phyloP scores from a whole-genome alignment of 805 yeast species.

The Saturnispora sanitii region DNA sequence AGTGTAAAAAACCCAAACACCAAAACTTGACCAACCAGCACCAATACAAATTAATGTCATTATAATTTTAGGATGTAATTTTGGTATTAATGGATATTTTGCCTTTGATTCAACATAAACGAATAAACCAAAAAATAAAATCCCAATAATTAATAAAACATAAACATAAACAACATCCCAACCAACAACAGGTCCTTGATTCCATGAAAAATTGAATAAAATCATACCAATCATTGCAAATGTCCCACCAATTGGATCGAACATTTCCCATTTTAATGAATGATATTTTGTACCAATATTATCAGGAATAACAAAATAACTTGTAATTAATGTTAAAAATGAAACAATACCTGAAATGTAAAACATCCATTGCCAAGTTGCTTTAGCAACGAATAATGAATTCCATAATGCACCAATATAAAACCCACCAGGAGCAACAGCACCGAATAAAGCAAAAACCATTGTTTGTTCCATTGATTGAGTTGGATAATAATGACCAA shows the following conservation, averaged over 20 bases:
- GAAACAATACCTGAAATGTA: conserved; percentile 38
- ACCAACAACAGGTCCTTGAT: conserved; percentile 66
- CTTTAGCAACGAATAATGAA: conserved; percentile 34
- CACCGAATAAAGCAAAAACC: conserved; percentile 49
- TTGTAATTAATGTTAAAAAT: conserved; percentile 23
- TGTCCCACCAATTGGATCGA: conserved; percentile 46
- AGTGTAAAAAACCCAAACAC: conserved; percentile 60
- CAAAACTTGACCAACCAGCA: conserved; percentile 73
- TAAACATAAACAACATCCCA: conserved; percentile 55
- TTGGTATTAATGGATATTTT: conserved; percentile 25
- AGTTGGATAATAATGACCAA: conserved; percentile 36
- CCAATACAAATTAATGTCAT: conserved; percentile 42
- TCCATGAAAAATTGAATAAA: conserved; percentile 59
- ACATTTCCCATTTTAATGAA: conserved; percentile 13
- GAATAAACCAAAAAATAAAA: conserved; percentile 35
- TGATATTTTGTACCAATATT: conserved; percentile 15
- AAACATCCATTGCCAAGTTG: conserved; percentile 56
- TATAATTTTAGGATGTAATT: conserved; percentile 35
- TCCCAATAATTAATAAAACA: conserved; percentile 44
- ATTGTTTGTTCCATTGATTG: conserved; percentile 40
- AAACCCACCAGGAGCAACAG: conserved; percentile 56
- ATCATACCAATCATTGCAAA: conserved; percentile 53
- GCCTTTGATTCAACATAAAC: conserved; percentile 36
- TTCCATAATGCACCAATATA: conserved; percentile 45
- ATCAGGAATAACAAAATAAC: conserved; percentile 32